Percentiles rank a stretch among this genome's conserved stretches.
Evolutionary conservation across 2,329 filamentous ascomycete species (phyloP).

Genomic region (Fusarium illudens): DNA sequence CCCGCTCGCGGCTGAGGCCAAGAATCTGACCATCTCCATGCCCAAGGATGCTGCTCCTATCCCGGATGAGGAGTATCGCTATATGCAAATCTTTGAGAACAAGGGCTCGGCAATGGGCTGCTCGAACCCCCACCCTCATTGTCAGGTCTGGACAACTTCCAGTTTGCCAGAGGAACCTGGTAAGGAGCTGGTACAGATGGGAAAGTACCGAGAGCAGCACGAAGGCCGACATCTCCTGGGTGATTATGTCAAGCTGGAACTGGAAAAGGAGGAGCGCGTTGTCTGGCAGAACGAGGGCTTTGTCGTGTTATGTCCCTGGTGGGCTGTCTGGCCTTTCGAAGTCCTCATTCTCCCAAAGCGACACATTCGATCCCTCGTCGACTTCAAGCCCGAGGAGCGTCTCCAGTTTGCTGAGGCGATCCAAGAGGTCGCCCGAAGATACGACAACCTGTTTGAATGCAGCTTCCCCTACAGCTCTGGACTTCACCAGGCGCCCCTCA

Average conservation of each 20-base stretch:
- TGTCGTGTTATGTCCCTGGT: slow-evolving; percentile 93
- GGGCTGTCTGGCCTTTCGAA: slow-evolving; percentile 98
- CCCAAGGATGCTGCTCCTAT: slow-evolving; percentile 46
- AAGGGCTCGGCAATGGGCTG: slow-evolving; percentile 98
- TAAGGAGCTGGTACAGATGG: slow-evolving; percentile 79
- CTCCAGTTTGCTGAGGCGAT: slow-evolving; percentile 81
- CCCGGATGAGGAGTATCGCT: slow-evolving; percentile 82
- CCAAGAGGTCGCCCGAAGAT: slow-evolving; percentile 86
- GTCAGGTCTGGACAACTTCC: slow-evolving; percentile 95
- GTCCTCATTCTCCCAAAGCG: slow-evolving; percentile 86
- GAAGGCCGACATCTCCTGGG: slow-evolving; percentile 78
- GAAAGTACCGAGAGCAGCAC: slow-evolving; percentile 79
- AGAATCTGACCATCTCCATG: slow-evolving; percentile 52
- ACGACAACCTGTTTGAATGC: slow-evolving; percentile 97
- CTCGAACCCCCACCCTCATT: slow-evolving; percentile 97
- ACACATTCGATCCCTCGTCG: slow-evolving; percentile 85
- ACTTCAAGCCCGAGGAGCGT: slow-evolving; percentile 77
- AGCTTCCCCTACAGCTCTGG: slow-evolving; percentile 97
- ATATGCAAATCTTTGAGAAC: slow-evolving; percentile 99
- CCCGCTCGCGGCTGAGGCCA: slow-evolving; percentile 60
- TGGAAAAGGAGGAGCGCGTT: slow-evolving; percentile 81
- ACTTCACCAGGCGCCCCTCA: slow-evolving; percentile 91
- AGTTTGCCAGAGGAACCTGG: slow-evolving; percentile 88
- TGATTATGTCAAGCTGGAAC: slow-evolving; percentile 87
- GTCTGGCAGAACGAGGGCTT: slow-evolving; percentile 90